Conservation (phyloP, 129 eudicot species). For the Chrysanthemum lavandulifolium region DNA sequence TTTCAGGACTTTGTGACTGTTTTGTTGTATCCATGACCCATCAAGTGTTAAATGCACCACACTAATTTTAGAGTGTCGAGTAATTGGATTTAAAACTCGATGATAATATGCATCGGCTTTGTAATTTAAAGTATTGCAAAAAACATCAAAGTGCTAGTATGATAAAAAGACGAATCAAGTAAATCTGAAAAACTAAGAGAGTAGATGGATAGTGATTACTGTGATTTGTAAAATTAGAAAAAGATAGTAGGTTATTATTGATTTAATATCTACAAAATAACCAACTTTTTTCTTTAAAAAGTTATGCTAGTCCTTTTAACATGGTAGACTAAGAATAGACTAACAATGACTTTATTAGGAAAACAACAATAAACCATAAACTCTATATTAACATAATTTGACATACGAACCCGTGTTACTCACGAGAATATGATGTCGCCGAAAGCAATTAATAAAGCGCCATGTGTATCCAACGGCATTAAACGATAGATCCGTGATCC, state of each 20-base stretch:
- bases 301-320: neutral
- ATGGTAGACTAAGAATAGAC: neutral
- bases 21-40: constrained; percentile 96
- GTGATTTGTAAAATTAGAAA: neutral
- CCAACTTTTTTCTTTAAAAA: too few species aligned
- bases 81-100: neutral
- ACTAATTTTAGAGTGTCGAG: constrained; percentile 8
- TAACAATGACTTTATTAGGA: too few species aligned
- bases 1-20: constrained; percentile 91
- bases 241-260: neutral
- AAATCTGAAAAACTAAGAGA: neutral
- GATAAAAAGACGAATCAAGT: neutral
- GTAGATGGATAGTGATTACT: neutral
- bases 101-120: neutral
- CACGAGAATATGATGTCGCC: constrained; percentile 97
- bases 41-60: constrained; percentile 78
- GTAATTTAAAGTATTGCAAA: neutral
- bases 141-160: neutral
- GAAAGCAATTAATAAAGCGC: constrained; percentile 87
- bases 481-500: constrained; percentile 87
- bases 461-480: constrained; percentile 94
- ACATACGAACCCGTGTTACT: constrained; percentile 32
- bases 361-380: neutral
- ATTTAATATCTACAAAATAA: too few species aligned
- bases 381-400: constrained; percentile 7